Conservation (phyloP, 73 alveolate genomes). For the Urostyla sp. region DNA sequence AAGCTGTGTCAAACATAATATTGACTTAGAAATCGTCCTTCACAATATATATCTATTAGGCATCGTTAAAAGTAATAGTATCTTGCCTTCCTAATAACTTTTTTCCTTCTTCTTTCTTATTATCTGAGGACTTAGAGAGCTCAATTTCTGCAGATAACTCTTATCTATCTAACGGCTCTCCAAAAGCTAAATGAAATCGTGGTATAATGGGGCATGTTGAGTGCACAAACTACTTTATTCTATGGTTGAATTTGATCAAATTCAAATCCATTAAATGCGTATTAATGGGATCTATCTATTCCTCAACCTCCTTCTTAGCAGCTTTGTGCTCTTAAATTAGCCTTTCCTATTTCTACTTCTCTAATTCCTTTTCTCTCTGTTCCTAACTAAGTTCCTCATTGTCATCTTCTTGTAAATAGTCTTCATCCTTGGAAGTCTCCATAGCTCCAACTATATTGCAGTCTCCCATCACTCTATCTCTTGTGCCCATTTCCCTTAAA, state of each 20-base stretch:
- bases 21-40: conserved; percentile 81
- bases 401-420: neutral
- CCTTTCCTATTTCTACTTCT: neutral
- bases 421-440: neutral
- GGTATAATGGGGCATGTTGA: conserved; percentile 59
- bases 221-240: neutral
- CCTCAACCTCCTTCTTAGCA: neutral
- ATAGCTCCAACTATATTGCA: conserved; percentile 15
- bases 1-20: conserved; percentile 79
- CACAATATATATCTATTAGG: conserved; percentile 46
- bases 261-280: conserved; percentile 19
- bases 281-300: conserved; percentile 27
- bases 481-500: conserved; percentile 61
- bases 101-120: conserved; percentile 56
- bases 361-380: neutral
- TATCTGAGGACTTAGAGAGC: conserved; percentile 7
- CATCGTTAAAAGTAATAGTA: conserved; percentile 3
- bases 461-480: conserved; percentile 68
- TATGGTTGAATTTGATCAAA: conserved; percentile 10
- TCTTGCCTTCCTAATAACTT: conserved; percentile 58
- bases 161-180: conserved; percentile 50
- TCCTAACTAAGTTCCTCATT: neutral
- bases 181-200: conserved; percentile 52
- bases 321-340: neutral
- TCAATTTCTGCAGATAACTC: conserved; percentile 51